phyloP scores from a whole-genome alignment of 805 yeast genomes.

The Kodamaea fukazawae region DNA sequence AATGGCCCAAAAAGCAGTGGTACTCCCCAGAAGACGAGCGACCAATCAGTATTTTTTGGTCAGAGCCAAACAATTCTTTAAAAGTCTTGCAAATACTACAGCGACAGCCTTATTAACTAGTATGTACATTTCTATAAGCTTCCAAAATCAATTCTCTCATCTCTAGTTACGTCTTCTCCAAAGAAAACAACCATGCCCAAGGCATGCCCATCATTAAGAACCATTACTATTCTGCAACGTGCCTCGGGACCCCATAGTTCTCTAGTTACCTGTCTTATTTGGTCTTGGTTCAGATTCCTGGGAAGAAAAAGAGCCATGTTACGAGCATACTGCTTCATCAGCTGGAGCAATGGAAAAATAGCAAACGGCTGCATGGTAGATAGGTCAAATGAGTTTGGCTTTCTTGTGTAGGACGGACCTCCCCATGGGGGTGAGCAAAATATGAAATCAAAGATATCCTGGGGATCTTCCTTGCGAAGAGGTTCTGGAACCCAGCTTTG shows the following conservation, averaged over 20 bases:
- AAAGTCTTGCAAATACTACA: too few species aligned
- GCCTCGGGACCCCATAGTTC: constrained; percentile 44
- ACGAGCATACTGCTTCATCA: constrained; percentile 38
- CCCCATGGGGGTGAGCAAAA: constrained; percentile 93
- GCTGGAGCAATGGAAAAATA: constrained; percentile 43
- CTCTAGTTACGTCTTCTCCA: constrained; percentile 37
- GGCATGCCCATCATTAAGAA: constrained; percentile 38
- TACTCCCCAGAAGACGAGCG: too few species aligned
- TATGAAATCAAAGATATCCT: constrained; percentile 45
- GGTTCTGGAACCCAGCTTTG: constrained; percentile 34
- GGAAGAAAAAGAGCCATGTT: constrained; percentile 66
- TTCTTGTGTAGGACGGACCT: constrained; percentile 57
- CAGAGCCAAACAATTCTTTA: too few species aligned
- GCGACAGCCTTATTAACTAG: too few species aligned
- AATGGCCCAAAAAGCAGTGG: too few species aligned
- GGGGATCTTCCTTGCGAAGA: constrained; percentile 15
- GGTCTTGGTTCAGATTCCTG: constrained; percentile 52
- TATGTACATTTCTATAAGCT: constrained; percentile 1
- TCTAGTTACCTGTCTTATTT: constrained; percentile 47
- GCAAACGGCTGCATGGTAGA: constrained; percentile 45
- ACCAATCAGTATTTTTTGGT: too few species aligned
- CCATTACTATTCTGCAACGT: constrained; percentile 45
- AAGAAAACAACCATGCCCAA: constrained; percentile 61
- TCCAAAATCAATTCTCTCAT: constrained; percentile 2
- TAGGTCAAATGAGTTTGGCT: constrained; percentile 44